These are phyloP conservation scores for Trichophyton benhamiae DNA, from an alignment of 2,329 filamentous ascomycete species.

Conservation along the genomic window DNA sequence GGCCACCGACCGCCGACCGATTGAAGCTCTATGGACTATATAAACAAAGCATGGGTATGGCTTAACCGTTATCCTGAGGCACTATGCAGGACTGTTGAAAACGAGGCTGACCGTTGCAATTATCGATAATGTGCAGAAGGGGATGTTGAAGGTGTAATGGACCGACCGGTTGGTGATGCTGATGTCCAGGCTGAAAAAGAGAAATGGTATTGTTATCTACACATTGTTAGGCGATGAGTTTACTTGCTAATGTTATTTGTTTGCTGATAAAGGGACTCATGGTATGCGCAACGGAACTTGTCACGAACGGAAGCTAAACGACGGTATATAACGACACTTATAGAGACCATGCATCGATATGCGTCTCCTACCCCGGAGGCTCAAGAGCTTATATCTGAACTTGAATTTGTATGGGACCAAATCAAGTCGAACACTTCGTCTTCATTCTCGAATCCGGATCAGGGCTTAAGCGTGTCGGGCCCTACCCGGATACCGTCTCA, in stretches of 20 bases:
- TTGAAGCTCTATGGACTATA: conserved; percentile 94
- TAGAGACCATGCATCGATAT: conserved; percentile 94
- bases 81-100: not conserved
- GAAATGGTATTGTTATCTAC: conserved; percentile 47
- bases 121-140: conserved; percentile 48
- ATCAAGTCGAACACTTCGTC: conserved; percentile 73
- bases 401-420: conserved; percentile 99
- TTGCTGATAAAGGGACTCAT: conserved; percentile 60
- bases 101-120: conserved; percentile 13
- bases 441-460: conserved; percentile 36
- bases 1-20: conserved; percentile 73
- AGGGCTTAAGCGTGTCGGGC: conserved; percentile 20
- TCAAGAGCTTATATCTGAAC: conserved; percentile 73
- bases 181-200: conserved; percentile 45
- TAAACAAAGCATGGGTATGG: conserved; percentile 80
- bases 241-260: not conserved
- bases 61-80: not conserved
- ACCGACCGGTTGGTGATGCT: conserved; percentile 52
- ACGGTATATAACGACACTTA: conserved; percentile 82
- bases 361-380: conserved; percentile 71
- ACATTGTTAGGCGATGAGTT: not conserved
- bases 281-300: conserved; percentile 75
- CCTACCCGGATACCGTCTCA: conserved; percentile 23
- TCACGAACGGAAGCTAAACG: conserved; percentile 86
- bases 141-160: conserved; percentile 88